Evolutionary conservation across 2,329 filamentous ascomycete species (phyloP), one percentile per base, ranked within the genome.

Genomic region (Tolypocladium tundrense): DNA sequence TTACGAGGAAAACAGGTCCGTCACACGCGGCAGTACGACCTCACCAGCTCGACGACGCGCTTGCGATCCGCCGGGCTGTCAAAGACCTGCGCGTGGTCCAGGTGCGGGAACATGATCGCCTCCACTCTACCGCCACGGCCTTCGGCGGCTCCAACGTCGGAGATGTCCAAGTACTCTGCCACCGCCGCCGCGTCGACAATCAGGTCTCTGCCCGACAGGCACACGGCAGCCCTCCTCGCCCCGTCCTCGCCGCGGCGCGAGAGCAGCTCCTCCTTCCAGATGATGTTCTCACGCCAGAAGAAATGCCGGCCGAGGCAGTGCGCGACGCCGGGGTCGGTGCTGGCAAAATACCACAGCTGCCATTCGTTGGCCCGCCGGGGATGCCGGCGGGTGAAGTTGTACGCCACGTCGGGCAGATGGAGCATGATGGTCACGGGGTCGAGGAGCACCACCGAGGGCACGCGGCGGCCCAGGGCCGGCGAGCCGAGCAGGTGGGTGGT

Each of bases 301-400:
- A 90, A 89, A 64, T 85, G 79, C 3, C 87, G 74, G 0, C 79
- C 81, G 1, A 90, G 73, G 11, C 82, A 84, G 58, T 87, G 79
- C 11, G 86, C 81, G 2, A 88, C 83, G 2, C 84, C 84, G 35
- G 84, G 82, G 63, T 90, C 87, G 57, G 79, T 85, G 51, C 79
- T 83, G 7, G 84, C 87, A 67, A 88, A 89, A 64, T 87, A 90
- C 77, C 83, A 87, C 16, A 90, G 73, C 67, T 87, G 81, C 74
- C 82, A 85, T 69, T 90, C 85, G 61, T 87, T 88, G n/a, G 87
- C 85, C 58, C 58, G 72, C 66, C 62, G 72, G 4, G 82, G 82
- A 56, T 61, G 67, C 35, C 81, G 72, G 60, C 78, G 73, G 13
- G 81, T 85, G 67, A 90, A 90, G 70, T 90, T 90, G 75, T 84